Evolutionary conservation across 192 early-diverging fungal species (phyloP), one percentile per base, ranked within the genome.

Genomic region (Jimgerdemannia flammicorona): DNA sequence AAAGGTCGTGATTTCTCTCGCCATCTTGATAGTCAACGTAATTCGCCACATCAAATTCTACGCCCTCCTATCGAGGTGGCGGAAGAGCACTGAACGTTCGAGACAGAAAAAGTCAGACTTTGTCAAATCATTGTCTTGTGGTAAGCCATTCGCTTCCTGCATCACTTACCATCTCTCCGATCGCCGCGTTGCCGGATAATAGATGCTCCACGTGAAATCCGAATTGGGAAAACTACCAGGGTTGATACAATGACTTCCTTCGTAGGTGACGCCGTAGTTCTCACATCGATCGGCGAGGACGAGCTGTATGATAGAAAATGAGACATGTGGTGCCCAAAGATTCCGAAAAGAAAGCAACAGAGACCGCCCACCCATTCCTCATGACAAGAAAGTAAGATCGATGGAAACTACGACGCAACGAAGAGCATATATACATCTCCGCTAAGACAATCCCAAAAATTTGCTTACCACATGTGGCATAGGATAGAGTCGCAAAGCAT

Each of bases 271-370:
- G 7, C 85, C 77, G 70, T 95, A 98, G n/a, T 89, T 77, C 20
- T 96, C 95, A 77, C 90, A 94, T 72, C 87, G 86, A 79, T 98
- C 96, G 3, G 95, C 95, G 67, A 97, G 83, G 9, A 98, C 87
- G 44, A 98, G 77, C 90, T 93, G 76, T n/a, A 44, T 10, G 19
- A 72, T 43, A 3, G n/a, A 68, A 39, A 64, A 20, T 17, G n/a
- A n/a, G n/a, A n/a, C n/a, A n/a, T n/a, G n/a, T n/a, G n/a, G n/a
- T n/a, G n/a, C n/a, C n/a, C n/a, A n/a, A n/a, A n/a, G n/a, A n/a
- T n/a, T n/a, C n/a, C n/a, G n/a, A n/a, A n/a, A n/a, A n/a, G n/a
- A n/a, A n/a, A n/a, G n/a, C n/a, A n/a, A n/a, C n/a, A n/a, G n/a
- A n/a, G n/a, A n/a, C n/a, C n/a, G n/a, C n/a, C n/a, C n/a, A n/a